phyloP scores from a whole-genome alignment of 2,329 filamentous ascomycete genomes.

The Neocucurbitaria cava region DNA sequence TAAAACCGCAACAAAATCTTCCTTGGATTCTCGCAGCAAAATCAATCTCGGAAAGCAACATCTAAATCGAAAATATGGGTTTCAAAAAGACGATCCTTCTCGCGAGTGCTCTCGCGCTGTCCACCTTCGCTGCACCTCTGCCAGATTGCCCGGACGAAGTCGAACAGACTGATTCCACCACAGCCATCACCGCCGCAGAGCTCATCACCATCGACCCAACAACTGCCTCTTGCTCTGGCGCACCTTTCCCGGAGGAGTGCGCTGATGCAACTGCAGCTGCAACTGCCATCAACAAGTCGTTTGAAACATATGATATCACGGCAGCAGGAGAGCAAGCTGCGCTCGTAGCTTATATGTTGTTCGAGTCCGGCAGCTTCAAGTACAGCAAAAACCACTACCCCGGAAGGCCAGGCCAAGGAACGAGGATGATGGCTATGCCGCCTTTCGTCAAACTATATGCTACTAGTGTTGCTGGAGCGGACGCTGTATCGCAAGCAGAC shows the following conservation, averaged over 20 bases:
- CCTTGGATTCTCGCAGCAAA: not conserved
- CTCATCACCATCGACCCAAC: conserved; percentile 64
- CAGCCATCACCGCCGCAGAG: conserved; percentile 27
- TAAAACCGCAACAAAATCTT: not conserved
- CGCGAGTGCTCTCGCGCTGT: conserved; percentile 47
- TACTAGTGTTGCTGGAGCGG: conserved; percentile 49
- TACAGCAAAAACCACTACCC: conserved; percentile 71
- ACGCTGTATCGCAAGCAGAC: conserved; percentile 40
- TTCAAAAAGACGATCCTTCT: conserved; percentile 30
- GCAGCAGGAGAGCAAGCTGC: conserved; percentile 69
- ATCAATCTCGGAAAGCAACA: not conserved
- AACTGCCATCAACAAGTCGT: conserved; percentile 62
- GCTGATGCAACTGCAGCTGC: conserved; percentile 64
- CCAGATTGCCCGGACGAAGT: conserved; percentile 12
- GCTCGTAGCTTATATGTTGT: conserved; percentile 72
- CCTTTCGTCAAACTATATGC: conserved; percentile 65
- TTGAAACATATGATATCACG: conserved; percentile 64
- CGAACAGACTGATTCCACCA: conserved; percentile 1
- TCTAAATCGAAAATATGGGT: conserved; percentile 30
- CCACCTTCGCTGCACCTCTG: conserved; percentile 34
- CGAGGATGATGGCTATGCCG: conserved; percentile 70
- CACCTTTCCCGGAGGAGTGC: conserved; percentile 64
- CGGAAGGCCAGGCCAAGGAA: conserved; percentile 73
- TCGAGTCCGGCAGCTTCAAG: conserved; percentile 73
- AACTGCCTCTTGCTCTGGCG: conserved; percentile 61